A percentile compares a stretch with the other conserved stretches of the same genome.
Evolutionary conservation across 1,284 basidiomycete genomes (phyloP).

Genomic region (Moesziomyces globuligerus): DNA sequence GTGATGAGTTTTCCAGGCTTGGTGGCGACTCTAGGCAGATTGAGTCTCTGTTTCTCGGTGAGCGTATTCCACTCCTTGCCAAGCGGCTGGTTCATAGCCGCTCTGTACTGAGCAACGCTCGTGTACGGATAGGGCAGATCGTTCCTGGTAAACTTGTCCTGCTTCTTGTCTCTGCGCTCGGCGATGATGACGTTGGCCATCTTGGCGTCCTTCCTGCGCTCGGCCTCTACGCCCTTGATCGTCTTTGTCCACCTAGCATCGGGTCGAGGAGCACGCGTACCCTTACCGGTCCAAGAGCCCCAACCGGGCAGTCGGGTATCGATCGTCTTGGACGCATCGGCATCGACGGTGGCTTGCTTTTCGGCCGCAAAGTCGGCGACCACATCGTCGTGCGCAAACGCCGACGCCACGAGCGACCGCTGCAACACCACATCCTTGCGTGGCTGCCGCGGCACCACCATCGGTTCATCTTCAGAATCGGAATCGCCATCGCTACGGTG

Average conservation of each 20-base stretch:
- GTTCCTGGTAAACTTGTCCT: slow-evolving; percentile 83
- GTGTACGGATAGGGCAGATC: slow-evolving; percentile 91
- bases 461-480: slow-evolving; percentile 24
- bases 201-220: slow-evolving; percentile 81
- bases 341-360: slow-evolving; percentile 80
- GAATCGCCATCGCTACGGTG: background rate
- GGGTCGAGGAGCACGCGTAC: slow-evolving; percentile 69
- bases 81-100: slow-evolving; percentile 80
- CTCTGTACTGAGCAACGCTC: slow-evolving; percentile 86
- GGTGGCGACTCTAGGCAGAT: slow-evolving; percentile 57
- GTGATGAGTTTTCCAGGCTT: slow-evolving; percentile 58
- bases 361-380: slow-evolving; percentile 85
- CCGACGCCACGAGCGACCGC: slow-evolving; percentile 87
- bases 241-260: slow-evolving; percentile 8
- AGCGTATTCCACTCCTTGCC: slow-evolving; percentile 94
- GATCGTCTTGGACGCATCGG: slow-evolving; percentile 82
- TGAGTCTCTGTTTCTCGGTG: slow-evolving; percentile 81
- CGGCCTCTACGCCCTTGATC: slow-evolving; percentile 76
- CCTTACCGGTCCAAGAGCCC: slow-evolving; percentile 92
- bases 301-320: slow-evolving; percentile 89
- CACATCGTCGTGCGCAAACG: slow-evolving; percentile 96
- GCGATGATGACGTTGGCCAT: slow-evolving; percentile 92
- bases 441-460: background rate
- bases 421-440: slow-evolving; percentile 70
- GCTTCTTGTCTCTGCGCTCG: slow-evolving; percentile 93